Conservation (phyloP, 208 protist genomes). For the Eutreptiella sp. region DNA sequence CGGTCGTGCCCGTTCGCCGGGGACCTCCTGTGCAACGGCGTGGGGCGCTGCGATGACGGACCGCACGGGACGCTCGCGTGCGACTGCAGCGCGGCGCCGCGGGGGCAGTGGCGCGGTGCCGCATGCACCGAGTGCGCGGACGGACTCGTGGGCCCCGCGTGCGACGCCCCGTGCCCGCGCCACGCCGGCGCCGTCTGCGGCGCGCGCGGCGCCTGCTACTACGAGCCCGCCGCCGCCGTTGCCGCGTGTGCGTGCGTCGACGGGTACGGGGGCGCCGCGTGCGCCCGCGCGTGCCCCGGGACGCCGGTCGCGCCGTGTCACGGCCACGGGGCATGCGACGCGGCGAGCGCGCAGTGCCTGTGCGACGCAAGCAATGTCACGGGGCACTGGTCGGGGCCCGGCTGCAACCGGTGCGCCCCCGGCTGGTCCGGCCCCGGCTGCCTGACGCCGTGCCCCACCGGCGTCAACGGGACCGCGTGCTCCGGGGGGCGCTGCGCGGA, state of each 20-base stretch:
- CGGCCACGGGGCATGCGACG: constrained; percentile 1
- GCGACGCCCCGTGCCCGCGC: neutral
- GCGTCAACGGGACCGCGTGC: no score
- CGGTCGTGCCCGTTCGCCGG: constrained; percentile 13
- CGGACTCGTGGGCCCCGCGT: constrained; percentile 26
- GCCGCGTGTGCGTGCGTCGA: neutral
- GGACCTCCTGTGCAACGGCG: constrained; percentile 5
- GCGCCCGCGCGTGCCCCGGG: constrained; percentile 11
- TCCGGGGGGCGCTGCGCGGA: no score
- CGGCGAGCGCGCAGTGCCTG: neutral
- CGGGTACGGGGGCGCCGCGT: neutral
- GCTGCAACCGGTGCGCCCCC: no score
- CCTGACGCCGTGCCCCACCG: no score
- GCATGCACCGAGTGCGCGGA: constrained; percentile 20
- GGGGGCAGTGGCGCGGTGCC: neutral
- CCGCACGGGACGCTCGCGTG: constrained; percentile 36
- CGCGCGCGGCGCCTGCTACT: neutral
- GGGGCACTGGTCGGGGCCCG: no score
- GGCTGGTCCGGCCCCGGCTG: no score
- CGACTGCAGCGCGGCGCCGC: constrained; percentile 6
- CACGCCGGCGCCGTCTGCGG: constrained; percentile 3
- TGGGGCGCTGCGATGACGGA: neutral
- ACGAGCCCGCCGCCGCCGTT: neutral
- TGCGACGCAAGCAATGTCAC: neutral
- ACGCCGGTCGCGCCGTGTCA: neutral